Evolutionary conservation across 495 filamentous ascomycete genomes (phyloP).

Genomic region (Emericellopsis terricola): DNA sequence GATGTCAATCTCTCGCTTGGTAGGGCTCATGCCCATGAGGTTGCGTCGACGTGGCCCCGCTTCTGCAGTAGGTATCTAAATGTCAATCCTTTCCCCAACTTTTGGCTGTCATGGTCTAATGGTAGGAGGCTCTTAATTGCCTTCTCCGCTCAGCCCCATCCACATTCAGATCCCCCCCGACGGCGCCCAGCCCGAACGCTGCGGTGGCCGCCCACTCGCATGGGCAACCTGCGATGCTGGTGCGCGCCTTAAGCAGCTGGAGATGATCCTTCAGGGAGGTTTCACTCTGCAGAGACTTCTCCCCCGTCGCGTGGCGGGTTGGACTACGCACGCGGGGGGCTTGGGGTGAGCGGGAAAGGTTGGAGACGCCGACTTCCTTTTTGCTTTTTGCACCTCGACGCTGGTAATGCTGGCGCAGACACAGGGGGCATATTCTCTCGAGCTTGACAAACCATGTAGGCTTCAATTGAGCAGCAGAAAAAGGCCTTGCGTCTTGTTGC

Average conservation of each 20-base stretch:
- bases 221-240: conserved; percentile 30
- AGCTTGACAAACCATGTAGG: neutral
- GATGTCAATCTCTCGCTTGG: no score
- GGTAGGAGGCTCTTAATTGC: conserved; percentile 26
- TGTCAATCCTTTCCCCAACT: neutral
- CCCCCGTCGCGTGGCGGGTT: conserved; percentile 33
- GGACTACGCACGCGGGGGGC: conserved; percentile 33
- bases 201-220: conserved; percentile 31
- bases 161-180: conserved; percentile 21
- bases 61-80: conserved; percentile 10
- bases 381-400: conserved; percentile 10
- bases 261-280: conserved; percentile 29
- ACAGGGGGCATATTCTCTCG: conserved; percentile 1
- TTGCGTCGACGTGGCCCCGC: no score
- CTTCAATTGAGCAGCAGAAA: conserved; percentile 2
- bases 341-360: conserved; percentile 24
- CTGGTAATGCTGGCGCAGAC: conserved; percentile 4
- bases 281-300: conserved; percentile 34
- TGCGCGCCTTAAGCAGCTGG: conserved; percentile 28
- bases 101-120: conserved; percentile 31
- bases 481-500: no score
- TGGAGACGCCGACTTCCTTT: conserved; percentile 25
- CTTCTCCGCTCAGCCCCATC: conserved; percentile 22
- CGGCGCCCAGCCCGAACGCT: conserved; percentile 33
- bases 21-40: no score